These are phyloP conservation scores for Delitschia confertaspora DNA, from an alignment of 495 filamentous ascomycete genomes.

Conservation along the genomic window DNA sequence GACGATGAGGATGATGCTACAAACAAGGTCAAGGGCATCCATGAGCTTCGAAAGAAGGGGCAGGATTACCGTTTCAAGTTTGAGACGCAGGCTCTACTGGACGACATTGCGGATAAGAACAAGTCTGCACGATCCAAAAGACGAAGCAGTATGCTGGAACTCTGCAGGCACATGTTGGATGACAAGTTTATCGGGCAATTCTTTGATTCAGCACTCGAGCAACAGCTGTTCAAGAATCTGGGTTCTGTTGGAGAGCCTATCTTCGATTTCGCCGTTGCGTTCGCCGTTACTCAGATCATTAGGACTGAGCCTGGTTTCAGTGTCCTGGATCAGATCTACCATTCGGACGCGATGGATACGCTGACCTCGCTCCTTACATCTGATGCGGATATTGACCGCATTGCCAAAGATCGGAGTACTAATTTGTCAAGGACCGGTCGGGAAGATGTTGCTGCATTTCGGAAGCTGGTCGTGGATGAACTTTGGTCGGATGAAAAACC, in stretches of 20 bases:
- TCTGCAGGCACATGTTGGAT: constrained; percentile 44
- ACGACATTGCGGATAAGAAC: constrained; percentile 60
- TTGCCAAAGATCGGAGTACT: constrained; percentile 53
- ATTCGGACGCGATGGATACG: constrained; percentile 42
- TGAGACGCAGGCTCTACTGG: constrained; percentile 72
- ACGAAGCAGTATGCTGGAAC: constrained; percentile 53
- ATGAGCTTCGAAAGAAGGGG: constrained; percentile 82
- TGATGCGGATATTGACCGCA: constrained; percentile 42
- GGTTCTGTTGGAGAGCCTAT: constrained; percentile 33
- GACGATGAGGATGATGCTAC: constrained; percentile 45
- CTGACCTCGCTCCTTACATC: constrained; percentile 46
- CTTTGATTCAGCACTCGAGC: constrained; percentile 62
- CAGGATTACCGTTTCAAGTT: constrained; percentile 72
- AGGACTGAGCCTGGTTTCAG: constrained; percentile 42
- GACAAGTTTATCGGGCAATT: constrained; percentile 69
- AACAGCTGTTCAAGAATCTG: constrained; percentile 51
- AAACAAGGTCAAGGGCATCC: constrained; percentile 59
- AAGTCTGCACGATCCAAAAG: constrained; percentile 40
- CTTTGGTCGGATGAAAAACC: constrained; percentile 51
- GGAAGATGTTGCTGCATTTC: constrained; percentile 44
- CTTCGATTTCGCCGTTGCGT: constrained; percentile 49
- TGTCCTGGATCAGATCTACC: constrained; percentile 42
- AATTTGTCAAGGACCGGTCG: constrained; percentile 61
- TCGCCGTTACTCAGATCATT: constrained; percentile 49
- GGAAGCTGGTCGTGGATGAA: constrained; percentile 41